Evolutionary conservation across 257 asterid species (phyloP), one percentile per base, ranked within the genome.

Genomic region (Catharanthus roseus): DNA sequence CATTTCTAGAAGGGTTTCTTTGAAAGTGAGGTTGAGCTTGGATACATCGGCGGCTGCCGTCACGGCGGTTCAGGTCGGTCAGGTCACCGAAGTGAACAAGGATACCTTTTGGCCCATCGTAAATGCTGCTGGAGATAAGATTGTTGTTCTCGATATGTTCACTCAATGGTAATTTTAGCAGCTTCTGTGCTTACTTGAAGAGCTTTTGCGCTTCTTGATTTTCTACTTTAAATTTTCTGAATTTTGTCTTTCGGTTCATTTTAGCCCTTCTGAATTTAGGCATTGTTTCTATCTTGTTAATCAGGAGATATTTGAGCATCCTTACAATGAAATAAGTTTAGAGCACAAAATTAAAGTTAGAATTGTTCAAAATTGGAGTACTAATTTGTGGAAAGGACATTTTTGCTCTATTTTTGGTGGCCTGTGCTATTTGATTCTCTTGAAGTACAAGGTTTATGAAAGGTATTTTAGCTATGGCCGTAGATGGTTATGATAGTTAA

Each of bases 41-140:
- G 97, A 89, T 23, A 77, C 90, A 5, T 50, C 72, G 57, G 61
- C 82, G 18, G 76, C 82, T 1, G 65, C 85, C 18, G 77, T 81
- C 65, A 73, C 77, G 36, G 38, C 75, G 10, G 83, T 81, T 71
- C 80, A 72, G 70, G 86, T 84, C 53, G 96, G 98, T 7, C 76
- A 75, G 72, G 98, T 85, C 51, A 78, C 85, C 28, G 97, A 86
- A 74, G 97, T 91, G 19, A 72, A 74, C 28, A 75, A 82, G 66
- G 90, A 87, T 69, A 89, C 96, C 0, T 89, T 91, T 54, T 91
- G 97, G 97, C 92, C 96, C 28, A 89, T 89, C 41, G 92, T 91
- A 21, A 70, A 86, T 44, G 92, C 95, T 36, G 96, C 96, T 11
- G 92, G 90, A 0, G 88, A 85, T 31, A 91, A 89, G 84, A 53